A percentile compares a stretch with the other conserved stretches of the same genome.
These are phyloP conservation scores for Mycena latifolia DNA, from an alignment of 768 basidiomycete genomes.

Conservation along the genomic window DNA sequence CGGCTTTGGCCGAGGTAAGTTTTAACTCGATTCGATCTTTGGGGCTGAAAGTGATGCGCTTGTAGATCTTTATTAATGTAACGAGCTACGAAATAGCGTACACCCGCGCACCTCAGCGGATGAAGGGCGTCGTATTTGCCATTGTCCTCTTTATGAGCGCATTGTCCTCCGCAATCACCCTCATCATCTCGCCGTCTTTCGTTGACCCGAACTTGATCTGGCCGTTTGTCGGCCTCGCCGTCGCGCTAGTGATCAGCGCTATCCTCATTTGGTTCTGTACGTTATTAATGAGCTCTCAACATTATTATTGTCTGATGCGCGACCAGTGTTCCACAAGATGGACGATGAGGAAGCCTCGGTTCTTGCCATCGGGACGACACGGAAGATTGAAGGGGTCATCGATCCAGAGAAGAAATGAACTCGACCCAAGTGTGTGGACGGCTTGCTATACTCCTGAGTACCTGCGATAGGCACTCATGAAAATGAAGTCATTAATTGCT, in stretches of 20 bases:
- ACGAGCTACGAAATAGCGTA: conserved; percentile 48
- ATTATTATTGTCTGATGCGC: not conserved
- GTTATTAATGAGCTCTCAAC: not conserved
- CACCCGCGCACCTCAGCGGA: conserved; percentile 56
- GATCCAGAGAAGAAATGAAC: conserved; percentile 13
- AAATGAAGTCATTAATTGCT: no score
- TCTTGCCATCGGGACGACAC: conserved; percentile 36
- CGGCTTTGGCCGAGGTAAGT: conserved; percentile 38
- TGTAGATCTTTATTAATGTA: conserved; percentile 36
- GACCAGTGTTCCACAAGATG: conserved; percentile 40
- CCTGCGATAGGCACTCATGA: no score
- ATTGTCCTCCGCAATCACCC: conserved; percentile 46
- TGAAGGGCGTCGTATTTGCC: conserved; percentile 57
- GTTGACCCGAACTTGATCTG: conserved; percentile 51
- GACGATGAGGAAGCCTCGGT: conserved; percentile 37
- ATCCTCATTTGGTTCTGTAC: conserved; percentile 36
- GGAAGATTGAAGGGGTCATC: conserved; percentile 27
- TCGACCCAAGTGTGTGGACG: not conserved
- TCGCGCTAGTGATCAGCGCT: conserved; percentile 39
- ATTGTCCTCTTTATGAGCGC: conserved; percentile 49
- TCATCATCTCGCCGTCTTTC: conserved; percentile 49
- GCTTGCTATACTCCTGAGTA: no score
- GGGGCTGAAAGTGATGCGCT: conserved; percentile 26
- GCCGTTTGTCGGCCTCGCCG: conserved; percentile 45
- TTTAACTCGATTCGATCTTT: conserved; percentile 11